Percentiles rank a stretch among this genome's conserved stretches.
Evolutionary conservation across 257 asterid species (phyloP).

Genomic region (Oldenlandia corymbosa): DNA sequence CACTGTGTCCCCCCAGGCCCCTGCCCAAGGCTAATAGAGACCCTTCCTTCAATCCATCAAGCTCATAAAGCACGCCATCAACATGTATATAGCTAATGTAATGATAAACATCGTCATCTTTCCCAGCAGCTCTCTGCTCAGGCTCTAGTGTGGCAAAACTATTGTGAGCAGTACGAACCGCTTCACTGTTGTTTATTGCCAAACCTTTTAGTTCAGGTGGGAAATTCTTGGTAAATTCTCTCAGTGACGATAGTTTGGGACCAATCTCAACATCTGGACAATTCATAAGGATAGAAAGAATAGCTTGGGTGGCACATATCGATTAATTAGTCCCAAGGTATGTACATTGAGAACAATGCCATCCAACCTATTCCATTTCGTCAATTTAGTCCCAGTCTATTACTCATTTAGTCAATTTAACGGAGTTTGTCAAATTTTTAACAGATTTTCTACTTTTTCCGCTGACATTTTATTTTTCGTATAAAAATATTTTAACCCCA

Average conservation of each 20-base stretch:
- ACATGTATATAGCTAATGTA: slow-evolving; percentile 92
- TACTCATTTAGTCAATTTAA: too few species aligned
- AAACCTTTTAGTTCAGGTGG: slow-evolving; percentile 93
- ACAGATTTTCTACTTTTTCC: too few species aligned
- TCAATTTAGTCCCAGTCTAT: too few species aligned
- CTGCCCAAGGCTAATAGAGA: slow-evolving; percentile 91
- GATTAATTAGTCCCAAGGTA: slow-evolving; percentile 96
- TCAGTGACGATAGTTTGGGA: slow-evolving; percentile 69
- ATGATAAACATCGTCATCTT: slow-evolving; percentile 94
- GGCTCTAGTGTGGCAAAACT: slow-evolving; percentile 98
- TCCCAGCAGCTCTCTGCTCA: slow-evolving; percentile 74
- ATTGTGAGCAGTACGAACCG: slow-evolving; percentile 91
- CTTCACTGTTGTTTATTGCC: slow-evolving; percentile 91
- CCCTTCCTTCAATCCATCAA: slow-evolving; percentile 95
- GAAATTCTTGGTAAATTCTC: slow-evolving; percentile 81
- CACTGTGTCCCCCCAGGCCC: slow-evolving; percentile 63
- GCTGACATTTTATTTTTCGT: too few species aligned
- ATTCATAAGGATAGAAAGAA: slow-evolving; percentile 81
- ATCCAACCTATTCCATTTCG: too few species aligned
- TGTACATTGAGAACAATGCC: too few species aligned
- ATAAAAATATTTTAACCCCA: too few species aligned
- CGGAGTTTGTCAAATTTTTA: too few species aligned
- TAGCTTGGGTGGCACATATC: slow-evolving; percentile 99
- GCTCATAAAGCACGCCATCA: slow-evolving; percentile 91
- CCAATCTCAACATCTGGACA: slow-evolving; percentile 84